These are phyloP conservation scores for Thuja plicata DNA, from an alignment of 83 land plant species.

Conservation along the genomic window DNA sequence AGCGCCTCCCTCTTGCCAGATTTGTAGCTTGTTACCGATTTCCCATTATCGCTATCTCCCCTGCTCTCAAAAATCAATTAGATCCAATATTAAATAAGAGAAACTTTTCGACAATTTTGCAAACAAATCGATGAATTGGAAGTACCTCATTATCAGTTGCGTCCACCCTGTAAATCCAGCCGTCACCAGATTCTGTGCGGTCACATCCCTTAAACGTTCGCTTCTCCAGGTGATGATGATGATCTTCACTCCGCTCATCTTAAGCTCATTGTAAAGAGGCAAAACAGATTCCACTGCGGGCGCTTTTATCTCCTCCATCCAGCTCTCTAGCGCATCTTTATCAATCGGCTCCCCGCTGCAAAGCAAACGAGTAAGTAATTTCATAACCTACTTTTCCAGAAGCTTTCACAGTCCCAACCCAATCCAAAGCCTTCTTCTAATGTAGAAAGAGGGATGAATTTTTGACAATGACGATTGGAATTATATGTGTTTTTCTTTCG, in stretches of 20 bases:
- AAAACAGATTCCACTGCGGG: slow-evolving; percentile 34
- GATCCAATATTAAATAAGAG: neutral
- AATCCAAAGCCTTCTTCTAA: too few species aligned
- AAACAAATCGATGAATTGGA: neutral
- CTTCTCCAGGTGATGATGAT: slow-evolving; percentile 32
- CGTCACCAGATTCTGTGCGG: slow-evolving; percentile 39
- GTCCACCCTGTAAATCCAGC: slow-evolving; percentile 50
- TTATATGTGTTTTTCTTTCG: too few species aligned
- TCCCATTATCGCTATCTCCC: neutral
- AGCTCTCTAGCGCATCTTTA: slow-evolving; percentile 22
- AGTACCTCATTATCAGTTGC: slow-evolving; percentile 27
- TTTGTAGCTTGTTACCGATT: slow-evolving; percentile 17
- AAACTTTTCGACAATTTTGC: too few species aligned
- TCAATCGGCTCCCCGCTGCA: slow-evolving; percentile 39
- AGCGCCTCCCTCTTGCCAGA: slow-evolving; percentile 18
- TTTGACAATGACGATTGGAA: too few species aligned
- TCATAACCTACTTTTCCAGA: too few species aligned
- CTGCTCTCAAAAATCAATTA: neutral
- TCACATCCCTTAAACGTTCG: slow-evolving; percentile 33
- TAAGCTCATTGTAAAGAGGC: slow-evolving; percentile 29
- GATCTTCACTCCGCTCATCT: slow-evolving; percentile 36
- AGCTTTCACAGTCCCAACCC: too few species aligned
- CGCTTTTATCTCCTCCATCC: slow-evolving; percentile 42
- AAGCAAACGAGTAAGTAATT: neutral
- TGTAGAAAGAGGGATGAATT: too few species aligned